phyloP scores from a whole-genome alignment of 2,329 filamentous ascomycete species.

The Trichoderma guizhouense region DNA sequence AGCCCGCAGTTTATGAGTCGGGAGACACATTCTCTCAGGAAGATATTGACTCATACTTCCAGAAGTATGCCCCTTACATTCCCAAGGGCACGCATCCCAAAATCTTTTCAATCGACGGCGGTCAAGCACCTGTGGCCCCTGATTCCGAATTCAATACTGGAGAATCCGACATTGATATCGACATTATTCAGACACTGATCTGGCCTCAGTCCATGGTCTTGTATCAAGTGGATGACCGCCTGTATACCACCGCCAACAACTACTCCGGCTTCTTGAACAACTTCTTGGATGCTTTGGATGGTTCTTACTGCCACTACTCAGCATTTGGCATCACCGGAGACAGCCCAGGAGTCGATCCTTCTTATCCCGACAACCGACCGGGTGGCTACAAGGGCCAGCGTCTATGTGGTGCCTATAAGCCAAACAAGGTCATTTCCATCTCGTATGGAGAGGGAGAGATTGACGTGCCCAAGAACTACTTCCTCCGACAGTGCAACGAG shows the following conservation, averaged over 20 bases:
- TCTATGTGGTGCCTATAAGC: conserved; percentile 30
- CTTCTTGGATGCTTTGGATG: conserved; percentile 48
- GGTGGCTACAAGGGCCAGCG: conserved; percentile 46
- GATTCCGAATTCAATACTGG: conserved; percentile 29
- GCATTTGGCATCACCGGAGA: conserved; percentile 36
- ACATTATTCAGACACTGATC: conserved; percentile 46
- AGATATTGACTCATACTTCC: conserved; percentile 47
- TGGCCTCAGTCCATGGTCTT: conserved; percentile 48
- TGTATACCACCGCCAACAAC: conserved; percentile 37
- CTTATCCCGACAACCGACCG: conserved; percentile 46
- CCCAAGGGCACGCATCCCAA: conserved; percentile 42
- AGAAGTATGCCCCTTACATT: conserved; percentile 39
- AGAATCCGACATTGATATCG: conserved; percentile 52
- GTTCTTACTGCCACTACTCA: conserved; percentile 49
- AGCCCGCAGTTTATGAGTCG: conserved; percentile 48
- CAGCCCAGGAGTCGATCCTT: conserved; percentile 37
- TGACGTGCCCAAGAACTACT: conserved; percentile 45
- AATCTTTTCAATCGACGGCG: conserved; percentile 44
- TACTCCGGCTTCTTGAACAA: conserved; percentile 43
- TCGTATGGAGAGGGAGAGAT: conserved; percentile 48
- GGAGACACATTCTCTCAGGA: conserved; percentile 48
- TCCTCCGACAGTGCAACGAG: conserved; percentile 39
- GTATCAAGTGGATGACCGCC: conserved; percentile 46
- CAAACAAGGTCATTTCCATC: conserved; percentile 37
- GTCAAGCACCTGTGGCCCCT: conserved; percentile 37